Percentiles rank a stretch among this genome's conserved stretches.
These are phyloP conservation scores for Aurinia saxatilis DNA, from an alignment of 345 rosid species.

Conservation along the genomic window DNA sequence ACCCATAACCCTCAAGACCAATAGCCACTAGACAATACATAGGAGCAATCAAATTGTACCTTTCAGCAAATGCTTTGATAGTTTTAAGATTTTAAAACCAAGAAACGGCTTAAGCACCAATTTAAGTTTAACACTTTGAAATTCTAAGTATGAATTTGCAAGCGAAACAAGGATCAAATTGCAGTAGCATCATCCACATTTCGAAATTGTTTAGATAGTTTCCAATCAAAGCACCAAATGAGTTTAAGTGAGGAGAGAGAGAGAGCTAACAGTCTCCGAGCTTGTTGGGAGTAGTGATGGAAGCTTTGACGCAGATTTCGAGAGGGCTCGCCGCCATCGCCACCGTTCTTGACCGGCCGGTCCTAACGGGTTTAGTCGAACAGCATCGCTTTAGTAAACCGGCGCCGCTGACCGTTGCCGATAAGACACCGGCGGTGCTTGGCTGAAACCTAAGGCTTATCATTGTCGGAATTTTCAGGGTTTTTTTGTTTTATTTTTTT, in stretches of 20 bases:
- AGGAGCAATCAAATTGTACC: neutral
- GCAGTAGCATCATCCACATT: neutral
- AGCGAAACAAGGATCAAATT: neutral
- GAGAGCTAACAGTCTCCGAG: slow-evolving; percentile 75
- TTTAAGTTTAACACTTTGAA: no score
- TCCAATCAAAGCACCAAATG: neutral
- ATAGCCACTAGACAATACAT: neutral
- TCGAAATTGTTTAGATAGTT: neutral
- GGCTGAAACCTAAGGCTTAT: slow-evolving; percentile 46
- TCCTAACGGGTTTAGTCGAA: slow-evolving; percentile 9
- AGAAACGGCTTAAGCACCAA: no score
- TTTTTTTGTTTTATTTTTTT: neutral
- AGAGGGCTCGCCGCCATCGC: slow-evolving; percentile 54
- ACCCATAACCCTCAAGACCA: neutral
- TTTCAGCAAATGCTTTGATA: neutral
- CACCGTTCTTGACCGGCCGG: slow-evolving; percentile 23
- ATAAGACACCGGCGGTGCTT: slow-evolving; percentile 36
- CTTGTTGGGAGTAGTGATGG: slow-evolving; percentile 61
- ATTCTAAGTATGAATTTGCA: neutral
- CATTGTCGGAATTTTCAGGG: slow-evolving; percentile 25
- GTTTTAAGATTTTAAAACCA: neutral
- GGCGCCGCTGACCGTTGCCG: slow-evolving; percentile 37
- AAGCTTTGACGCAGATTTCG: slow-evolving; percentile 82
- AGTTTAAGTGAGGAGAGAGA: neutral
- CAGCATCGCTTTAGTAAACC: slow-evolving; percentile 24